Base-by-base conservation (phyloP, 2,329 filamentous ascomycete genomes). In the Phialophora macrospora region DNA sequence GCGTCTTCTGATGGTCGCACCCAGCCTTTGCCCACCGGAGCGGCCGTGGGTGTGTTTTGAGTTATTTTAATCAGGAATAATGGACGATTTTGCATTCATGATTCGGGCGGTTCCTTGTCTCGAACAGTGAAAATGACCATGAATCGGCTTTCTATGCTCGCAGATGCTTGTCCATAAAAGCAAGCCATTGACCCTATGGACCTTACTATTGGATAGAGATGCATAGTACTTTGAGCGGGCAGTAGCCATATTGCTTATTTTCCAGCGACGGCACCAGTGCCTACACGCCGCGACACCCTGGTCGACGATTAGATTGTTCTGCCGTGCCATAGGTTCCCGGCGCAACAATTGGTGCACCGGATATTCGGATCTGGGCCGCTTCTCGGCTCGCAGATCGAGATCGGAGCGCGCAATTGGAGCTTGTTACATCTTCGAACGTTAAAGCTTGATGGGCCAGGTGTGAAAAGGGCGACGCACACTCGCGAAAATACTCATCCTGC, bases 1-100 rank as follows among this genome's bases (percentile, higher is more conserved):
- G 58, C 32, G 7, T 55, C 55, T 24, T 58, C 57, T 17, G 55
- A 28, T 41, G 61, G 48, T 34, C n/a, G 20, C 4, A 49, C 32
- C 17, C 61, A 48, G 17, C 8, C 48, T 14, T 22, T 61, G 11
- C 17, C 61, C 32, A 34, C 24, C 9, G 12, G 30, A 49, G 60
- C 62, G 30, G 63, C 32, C 7, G 64, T 64, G n/a, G 61, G 63
- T 38, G 63, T 66, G 55, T 28, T 60, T 49, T 65, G 49, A 63
- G 9, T 17, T 51, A 14, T 26, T 51, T 51, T 51, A n/a, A 5
- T 4, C n/a, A 2, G 38, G 6, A 20, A 44, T n/a, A 52, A 22
- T 52, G 22, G 20, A 28, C 22, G 48, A 26, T 26, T 24, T 8
- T 24, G n/a, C 12, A 55, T 51, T 24, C 48, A 51, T 22, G 48